phyloP scores from a whole-genome alignment of 352 stramenopile genomes.

The Pythium brassicae region DNA sequence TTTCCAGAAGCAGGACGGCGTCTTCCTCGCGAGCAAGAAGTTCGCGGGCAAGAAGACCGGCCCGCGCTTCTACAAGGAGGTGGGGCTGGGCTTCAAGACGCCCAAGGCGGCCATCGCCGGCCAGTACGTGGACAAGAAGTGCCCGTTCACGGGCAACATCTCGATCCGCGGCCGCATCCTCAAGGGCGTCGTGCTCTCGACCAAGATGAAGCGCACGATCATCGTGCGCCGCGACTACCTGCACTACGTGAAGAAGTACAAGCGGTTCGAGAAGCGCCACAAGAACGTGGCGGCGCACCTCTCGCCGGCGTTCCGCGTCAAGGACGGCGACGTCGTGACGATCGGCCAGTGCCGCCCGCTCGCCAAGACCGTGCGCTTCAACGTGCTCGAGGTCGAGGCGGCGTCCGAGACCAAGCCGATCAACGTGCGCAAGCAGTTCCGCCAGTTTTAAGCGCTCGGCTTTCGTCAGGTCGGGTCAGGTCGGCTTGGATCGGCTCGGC shows the following conservation, averaged over 20 bases:
- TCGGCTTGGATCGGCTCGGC: too few relatives aligned
- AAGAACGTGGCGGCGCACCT: slow-evolving; percentile 99
- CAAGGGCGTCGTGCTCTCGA: slow-evolving; percentile 98
- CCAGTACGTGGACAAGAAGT: slow-evolving; percentile 99
- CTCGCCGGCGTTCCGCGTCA: slow-evolving; percentile 97
- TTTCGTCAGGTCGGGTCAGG: neutral
- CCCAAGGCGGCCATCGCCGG: slow-evolving; percentile 93
- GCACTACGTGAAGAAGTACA: slow-evolving; percentile 99
- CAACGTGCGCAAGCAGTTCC: slow-evolving; percentile 99
- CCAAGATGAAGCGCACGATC: slow-evolving; percentile 99
- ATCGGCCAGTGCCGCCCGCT: slow-evolving; percentile 99
- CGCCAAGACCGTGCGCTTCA: slow-evolving; percentile 99
- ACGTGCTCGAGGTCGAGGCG: slow-evolving; percentile 97
- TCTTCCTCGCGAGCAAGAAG: slow-evolving; percentile 97
- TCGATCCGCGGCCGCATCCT: slow-evolving; percentile 98
- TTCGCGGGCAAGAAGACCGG: slow-evolving; percentile 93
- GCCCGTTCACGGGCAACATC: slow-evolving; percentile 99
- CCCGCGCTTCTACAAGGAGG: slow-evolving; percentile 95
- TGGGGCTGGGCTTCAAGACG: slow-evolving; percentile 99
- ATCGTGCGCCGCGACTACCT: slow-evolving; percentile 99
- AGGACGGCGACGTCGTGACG: slow-evolving; percentile 99
- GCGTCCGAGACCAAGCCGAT: slow-evolving; percentile 94
- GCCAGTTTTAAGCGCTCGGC: slow-evolving; percentile 91
- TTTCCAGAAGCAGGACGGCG: slow-evolving; percentile 99
- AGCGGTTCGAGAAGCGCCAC: slow-evolving; percentile 99